Evolutionary conservation across 257 asterid species (phyloP).

Genomic region (Anisodus tanguticus): DNA sequence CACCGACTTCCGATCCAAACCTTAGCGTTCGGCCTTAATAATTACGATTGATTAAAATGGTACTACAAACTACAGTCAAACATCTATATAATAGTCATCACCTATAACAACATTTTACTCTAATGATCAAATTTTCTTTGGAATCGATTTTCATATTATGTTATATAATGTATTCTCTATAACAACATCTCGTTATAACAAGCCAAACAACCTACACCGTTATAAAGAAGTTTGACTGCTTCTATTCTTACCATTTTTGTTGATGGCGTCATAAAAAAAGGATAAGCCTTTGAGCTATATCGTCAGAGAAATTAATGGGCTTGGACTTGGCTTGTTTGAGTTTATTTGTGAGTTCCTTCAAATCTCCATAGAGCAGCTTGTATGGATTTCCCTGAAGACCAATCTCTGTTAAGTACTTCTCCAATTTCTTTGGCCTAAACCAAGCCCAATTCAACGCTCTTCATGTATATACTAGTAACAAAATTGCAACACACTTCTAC

Average conservation of each 20-base stretch:
- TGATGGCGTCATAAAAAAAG: conserved; percentile 32
- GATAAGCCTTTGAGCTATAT: conserved; percentile 41
- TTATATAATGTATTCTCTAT: too few relatives aligned
- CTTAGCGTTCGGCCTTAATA: too few relatives aligned
- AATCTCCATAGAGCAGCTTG: conserved; percentile 46
- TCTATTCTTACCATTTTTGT: conserved; percentile 43
- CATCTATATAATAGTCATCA: too few relatives aligned
- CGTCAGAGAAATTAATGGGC: conserved; percentile 45
- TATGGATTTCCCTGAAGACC: conserved; percentile 50
- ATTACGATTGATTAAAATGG: too few relatives aligned
- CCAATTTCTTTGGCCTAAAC: not conserved
- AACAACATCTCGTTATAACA: too few relatives aligned
- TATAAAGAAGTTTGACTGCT: too few relatives aligned
- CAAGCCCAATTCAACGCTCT: not conserved
- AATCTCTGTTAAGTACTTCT: conserved; percentile 38
- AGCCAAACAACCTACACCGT: too few relatives aligned
- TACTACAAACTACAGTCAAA: too few relatives aligned
- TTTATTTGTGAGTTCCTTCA: conserved; percentile 33
- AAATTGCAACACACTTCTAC: not conserved
- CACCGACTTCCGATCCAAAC: too few relatives aligned
- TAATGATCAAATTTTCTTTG: too few relatives aligned
- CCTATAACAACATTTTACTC: too few relatives aligned
- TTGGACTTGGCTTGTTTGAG: conserved; percentile 41
- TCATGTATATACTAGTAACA: conserved; percentile 28
- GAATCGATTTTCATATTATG: too few relatives aligned